Conservation (phyloP, 2,329 filamentous ascomycete species). For the Akanthomyces uredinophilus region DNA sequence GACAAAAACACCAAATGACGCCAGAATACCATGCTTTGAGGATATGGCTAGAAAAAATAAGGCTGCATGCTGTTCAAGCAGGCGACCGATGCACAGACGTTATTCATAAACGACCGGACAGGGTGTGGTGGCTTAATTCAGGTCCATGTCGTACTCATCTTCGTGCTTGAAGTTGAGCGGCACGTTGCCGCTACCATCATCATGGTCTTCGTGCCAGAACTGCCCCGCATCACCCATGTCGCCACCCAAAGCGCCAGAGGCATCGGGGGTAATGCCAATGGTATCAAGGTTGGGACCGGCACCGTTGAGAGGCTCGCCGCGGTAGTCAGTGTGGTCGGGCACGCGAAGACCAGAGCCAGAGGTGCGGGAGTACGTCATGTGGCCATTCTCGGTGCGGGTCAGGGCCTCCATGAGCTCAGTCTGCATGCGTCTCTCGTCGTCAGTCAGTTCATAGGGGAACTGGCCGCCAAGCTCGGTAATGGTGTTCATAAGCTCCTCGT, state of each 20-base stretch:
- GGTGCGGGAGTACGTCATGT: constrained; percentile 79
- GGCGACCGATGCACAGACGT: constrained; percentile 29
- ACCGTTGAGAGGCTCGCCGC: constrained; percentile 67
- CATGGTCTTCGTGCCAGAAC: constrained; percentile 66
- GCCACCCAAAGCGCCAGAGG: constrained; percentile 31
- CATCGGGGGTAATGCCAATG: constrained; percentile 35
- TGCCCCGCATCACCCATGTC: constrained; percentile 48
- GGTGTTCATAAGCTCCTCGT: constrained; percentile 76
- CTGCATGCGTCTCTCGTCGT: constrained; percentile 94
- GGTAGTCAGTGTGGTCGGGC: constrained; percentile 86
- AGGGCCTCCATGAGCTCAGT: constrained; percentile 86
- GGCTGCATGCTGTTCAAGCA: background rate
- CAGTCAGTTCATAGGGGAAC: constrained; percentile 76
- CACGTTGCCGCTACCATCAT: constrained; percentile 63
- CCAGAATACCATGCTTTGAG: constrained; percentile 10
- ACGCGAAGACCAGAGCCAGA: constrained; percentile 83
- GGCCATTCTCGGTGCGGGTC: constrained; percentile 67
- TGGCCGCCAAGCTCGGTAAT: constrained; percentile 67
- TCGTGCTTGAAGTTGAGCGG: constrained; percentile 83
- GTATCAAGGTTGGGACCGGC: constrained; percentile 31
- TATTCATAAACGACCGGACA: constrained; percentile 3
- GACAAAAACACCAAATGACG: constrained; percentile 10
- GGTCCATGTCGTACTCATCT: constrained; percentile 86
- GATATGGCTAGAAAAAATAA: constrained; percentile 1
- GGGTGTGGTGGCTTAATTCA: constrained; percentile 27